A percentile compares a stretch with the other conserved stretches of the same genome.
Conservation (phyloP, 2,329 filamentous ascomycete species). For the Ilyonectria mors-panacis region DNA sequence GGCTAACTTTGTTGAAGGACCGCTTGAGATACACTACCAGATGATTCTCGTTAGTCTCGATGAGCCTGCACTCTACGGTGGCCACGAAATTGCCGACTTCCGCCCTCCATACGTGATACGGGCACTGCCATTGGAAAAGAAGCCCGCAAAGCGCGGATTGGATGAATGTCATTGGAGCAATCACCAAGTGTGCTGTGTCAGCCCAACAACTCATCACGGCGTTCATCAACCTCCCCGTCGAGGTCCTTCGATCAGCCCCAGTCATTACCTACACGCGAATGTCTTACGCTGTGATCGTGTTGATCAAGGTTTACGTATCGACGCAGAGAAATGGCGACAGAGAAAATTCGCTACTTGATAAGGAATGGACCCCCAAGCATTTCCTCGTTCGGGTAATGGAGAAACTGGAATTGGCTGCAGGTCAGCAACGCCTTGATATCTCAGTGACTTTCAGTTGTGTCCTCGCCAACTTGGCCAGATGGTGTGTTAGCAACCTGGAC, state of each 20-base stretch:
- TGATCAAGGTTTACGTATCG: conserved; percentile 29
- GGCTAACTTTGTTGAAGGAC: conserved; percentile 12
- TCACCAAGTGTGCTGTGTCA: conserved; percentile 12
- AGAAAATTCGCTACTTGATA: neutral
- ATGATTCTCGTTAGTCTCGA: conserved; percentile 27
- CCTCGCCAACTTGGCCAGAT: conserved; percentile 14
- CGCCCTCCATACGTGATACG: conserved; percentile 31
- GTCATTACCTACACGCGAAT: conserved; percentile 32
- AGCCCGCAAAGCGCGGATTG: neutral
- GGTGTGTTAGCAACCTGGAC: conserved; percentile 11
- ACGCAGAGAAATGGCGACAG: neutral
- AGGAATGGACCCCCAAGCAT: neutral
- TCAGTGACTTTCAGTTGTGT: conserved; percentile 17
- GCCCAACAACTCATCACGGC: conserved; percentile 11
- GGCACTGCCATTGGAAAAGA: neutral
- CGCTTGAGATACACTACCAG: conserved; percentile 30
- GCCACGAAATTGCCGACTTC: conserved; percentile 28
- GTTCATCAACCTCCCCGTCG: conserved; percentile 10
- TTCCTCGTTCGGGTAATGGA: conserved; percentile 9
- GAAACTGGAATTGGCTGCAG: neutral
- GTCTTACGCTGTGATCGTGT: conserved; percentile 18
- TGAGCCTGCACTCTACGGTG: conserved; percentile 28
- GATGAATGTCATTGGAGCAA: neutral
- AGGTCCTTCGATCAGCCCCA: conserved; percentile 10
- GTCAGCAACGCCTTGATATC: conserved; percentile 1